phyloP scores from a whole-genome alignment of 805 yeast species.

The Sungouiozyma ichnusensis region DNA sequence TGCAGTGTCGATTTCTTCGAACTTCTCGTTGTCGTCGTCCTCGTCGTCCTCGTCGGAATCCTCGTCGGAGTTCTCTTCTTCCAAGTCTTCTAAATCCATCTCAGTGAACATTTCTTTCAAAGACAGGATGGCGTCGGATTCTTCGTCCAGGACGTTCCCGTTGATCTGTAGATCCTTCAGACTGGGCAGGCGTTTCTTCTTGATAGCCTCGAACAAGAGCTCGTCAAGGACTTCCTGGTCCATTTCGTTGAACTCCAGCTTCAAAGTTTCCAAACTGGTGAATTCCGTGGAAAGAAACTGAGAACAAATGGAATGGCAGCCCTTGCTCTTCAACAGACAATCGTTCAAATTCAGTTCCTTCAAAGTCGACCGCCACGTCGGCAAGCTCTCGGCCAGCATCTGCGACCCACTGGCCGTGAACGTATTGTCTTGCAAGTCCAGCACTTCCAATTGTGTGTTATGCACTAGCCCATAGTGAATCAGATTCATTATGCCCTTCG shows the following conservation, averaged over 20 bases:
- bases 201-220: conserved; percentile 39
- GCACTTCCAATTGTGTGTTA: conserved; percentile 48
- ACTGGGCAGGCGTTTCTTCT: conserved; percentile 45
- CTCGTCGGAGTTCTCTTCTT: conserved; percentile 60
- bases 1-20: conserved; percentile 41
- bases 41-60: conserved; percentile 34
- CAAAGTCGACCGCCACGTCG: conserved; percentile 51
- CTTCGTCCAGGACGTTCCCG: conserved; percentile 91
- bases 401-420: conserved; percentile 61
- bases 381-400: conserved; percentile 51
- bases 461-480: conserved; percentile 59
- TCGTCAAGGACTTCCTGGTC: conserved; percentile 51
- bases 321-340: conserved; percentile 72
- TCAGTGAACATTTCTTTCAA: conserved; percentile 61
- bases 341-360: conserved; percentile 80
- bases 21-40: conserved; percentile 30
- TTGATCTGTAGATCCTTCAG: conserved; percentile 70
- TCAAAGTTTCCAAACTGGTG: conserved; percentile 44
- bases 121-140: conserved; percentile 54
- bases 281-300: conserved; percentile 36
- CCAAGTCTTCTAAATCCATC: conserved; percentile 91
- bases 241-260: conserved; percentile 83
- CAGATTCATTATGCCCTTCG: conserved; percentile 73
- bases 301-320: conserved; percentile 48
- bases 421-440: conserved; percentile 94